A percentile compares a stretch with the other conserved stretches of the same genome.
phyloP scores from a whole-genome alignment of 225 moss, liverwort and hornwort genomes.

The Thuidium tamariscinum region DNA sequence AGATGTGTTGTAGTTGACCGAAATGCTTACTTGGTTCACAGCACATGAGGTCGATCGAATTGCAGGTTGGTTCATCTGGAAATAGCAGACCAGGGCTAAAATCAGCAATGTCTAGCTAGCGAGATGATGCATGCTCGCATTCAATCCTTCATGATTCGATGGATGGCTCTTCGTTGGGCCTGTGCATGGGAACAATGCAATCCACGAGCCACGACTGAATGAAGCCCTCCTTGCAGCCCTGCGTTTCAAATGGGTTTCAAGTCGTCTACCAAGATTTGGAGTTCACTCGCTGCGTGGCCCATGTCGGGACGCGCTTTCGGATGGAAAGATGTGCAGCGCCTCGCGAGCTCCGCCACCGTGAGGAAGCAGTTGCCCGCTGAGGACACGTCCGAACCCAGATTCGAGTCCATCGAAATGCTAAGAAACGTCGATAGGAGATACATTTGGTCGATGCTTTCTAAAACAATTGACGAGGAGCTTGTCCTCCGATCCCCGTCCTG shows the following conservation, averaged over 20 bases:
- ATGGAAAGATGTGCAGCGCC: constrained; percentile 36
- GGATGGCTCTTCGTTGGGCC: not conserved
- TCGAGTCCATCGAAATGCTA: not conserved
- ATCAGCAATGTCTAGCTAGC: not conserved
- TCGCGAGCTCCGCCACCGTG: constrained; percentile 54
- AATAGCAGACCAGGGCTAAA: not conserved
- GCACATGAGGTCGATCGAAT: not conserved
- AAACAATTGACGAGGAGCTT: constrained; percentile 8
- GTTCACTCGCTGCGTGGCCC: constrained; percentile 58
- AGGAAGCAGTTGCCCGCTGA: not conserved
- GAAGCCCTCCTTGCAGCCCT: not conserved
- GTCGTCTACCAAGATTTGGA: constrained; percentile 16
- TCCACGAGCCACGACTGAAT: not conserved
- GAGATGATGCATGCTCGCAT: not conserved
- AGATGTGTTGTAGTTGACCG: not conserved
- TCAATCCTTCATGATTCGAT: not conserved
- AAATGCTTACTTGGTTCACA: not conserved
- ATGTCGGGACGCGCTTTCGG: constrained; percentile 68
- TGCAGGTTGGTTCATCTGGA: too few species aligned
- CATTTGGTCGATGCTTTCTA: not conserved
- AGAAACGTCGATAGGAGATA: not conserved
- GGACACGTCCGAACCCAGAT: not conserved
- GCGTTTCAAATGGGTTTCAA: not conserved
- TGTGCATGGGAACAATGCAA: not conserved
- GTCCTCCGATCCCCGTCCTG: not conserved